Evolutionary conservation across 2,329 filamentous ascomycete species (phyloP).

Genomic region (Pyrenophora tritici-repentis): DNA sequence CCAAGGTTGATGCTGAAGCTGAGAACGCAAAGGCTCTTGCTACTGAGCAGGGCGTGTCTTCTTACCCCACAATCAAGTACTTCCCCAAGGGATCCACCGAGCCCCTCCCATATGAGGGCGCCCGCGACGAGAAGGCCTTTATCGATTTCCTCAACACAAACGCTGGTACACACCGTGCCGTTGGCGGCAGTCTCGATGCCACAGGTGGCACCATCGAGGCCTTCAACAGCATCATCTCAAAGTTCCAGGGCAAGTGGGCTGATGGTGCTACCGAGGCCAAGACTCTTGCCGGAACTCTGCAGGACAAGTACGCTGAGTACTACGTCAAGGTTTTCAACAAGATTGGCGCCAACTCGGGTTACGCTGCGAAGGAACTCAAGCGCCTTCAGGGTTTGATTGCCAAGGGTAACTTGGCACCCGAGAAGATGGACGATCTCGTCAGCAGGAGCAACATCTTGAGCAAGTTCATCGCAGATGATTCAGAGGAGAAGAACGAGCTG

Average conservation of each 20-base stretch:
- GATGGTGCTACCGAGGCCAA: conserved; percentile 71
- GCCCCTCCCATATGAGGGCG: conserved; percentile 72
- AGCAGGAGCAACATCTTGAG: conserved; percentile 86
- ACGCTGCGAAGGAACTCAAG: conserved; percentile 82
- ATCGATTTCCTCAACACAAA: conserved; percentile 85
- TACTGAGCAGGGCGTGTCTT: conserved; percentile 74
- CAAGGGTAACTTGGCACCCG: conserved; percentile 82
- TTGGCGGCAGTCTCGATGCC: conserved; percentile 78
- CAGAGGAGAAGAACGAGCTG: conserved; percentile 71
- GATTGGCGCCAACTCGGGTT: conserved; percentile 75
- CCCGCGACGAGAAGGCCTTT: conserved; percentile 76
- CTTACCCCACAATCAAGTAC: conserved; percentile 97
- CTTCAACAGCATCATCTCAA: conserved; percentile 76
- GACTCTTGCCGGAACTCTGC: conserved; percentile 69
- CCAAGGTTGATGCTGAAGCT: conserved; percentile 93
- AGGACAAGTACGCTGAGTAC: conserved; percentile 88
- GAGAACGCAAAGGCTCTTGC: conserved; percentile 81
- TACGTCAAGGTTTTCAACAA: conserved; percentile 92
- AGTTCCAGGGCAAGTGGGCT: conserved; percentile 67
- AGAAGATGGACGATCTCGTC: conserved; percentile 87
- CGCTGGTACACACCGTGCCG: conserved; percentile 80
- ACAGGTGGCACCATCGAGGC: conserved; percentile 80
- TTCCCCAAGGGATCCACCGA: conserved; percentile 84
- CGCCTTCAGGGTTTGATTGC: conserved; percentile 78
- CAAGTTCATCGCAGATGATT: conserved; percentile 68